Evolutionary conservation across 768 basidiomycete species (phyloP).

Genomic region (Serpula lacrymans): DNA sequence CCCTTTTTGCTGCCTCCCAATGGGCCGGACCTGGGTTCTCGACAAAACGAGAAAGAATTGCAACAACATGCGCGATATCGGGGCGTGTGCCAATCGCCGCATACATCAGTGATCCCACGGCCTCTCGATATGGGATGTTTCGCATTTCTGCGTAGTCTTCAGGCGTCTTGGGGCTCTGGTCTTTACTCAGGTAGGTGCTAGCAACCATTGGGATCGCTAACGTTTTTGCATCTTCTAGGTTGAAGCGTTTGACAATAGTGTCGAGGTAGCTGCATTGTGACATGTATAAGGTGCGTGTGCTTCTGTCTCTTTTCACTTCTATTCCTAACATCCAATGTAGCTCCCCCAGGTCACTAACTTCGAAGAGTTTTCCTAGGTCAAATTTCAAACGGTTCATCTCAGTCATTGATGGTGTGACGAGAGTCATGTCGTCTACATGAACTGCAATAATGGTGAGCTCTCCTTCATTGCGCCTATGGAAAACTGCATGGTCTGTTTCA

Average conservation of each 20-base stretch:
- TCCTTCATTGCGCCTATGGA: conserved; percentile 9
- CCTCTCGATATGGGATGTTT: conserved; percentile 24
- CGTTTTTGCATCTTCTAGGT: conserved; percentile 7
- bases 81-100: conserved; percentile 25
- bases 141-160: conserved; percentile 16
- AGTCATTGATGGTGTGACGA: conserved; percentile 12
- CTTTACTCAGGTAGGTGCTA: too few species aligned
- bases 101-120: conserved; percentile 28
- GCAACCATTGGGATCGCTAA: too few species aligned
- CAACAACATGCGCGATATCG: conserved; percentile 22
- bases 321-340: conserved; percentile 29
- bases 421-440: conserved; percentile 32
- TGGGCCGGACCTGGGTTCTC: conserved; percentile 24
- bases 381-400: conserved; percentile 21
- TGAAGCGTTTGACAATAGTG: conserved; percentile 8
- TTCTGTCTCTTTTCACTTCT: conserved; percentile 15
- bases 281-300: conserved; percentile 7
- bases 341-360: conserved; percentile 23
- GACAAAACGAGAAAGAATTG: conserved; percentile 18
- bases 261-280: conserved; percentile 18
- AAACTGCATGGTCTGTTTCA: conserved; percentile 17
- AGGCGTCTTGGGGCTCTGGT: neutral
- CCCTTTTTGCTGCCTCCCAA: conserved; percentile 34
- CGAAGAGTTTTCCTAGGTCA: conserved; percentile 15
- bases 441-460: conserved; percentile 18